A percentile compares a stretch with the other conserved stretches of the same genome.
These are phyloP conservation scores for Acidiella bohemica DNA, from an alignment of 495 filamentous ascomycete species.

Conservation along the genomic window DNA sequence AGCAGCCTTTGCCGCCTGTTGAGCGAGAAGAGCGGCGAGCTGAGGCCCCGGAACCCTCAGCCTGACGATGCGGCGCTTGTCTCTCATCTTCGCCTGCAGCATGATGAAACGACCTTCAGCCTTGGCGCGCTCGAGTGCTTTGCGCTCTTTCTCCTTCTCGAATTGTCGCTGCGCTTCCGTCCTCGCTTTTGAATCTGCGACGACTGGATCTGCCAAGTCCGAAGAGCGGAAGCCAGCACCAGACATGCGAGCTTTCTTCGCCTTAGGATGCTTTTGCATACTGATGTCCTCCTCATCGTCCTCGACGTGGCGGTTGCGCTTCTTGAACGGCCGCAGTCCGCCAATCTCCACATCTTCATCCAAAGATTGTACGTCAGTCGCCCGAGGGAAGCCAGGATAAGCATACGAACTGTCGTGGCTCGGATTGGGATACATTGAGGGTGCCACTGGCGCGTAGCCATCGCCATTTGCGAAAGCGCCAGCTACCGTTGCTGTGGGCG, in stretches of 20 bases:
- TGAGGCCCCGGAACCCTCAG: slow-evolving; percentile 11
- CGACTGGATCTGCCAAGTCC: slow-evolving; percentile 10
- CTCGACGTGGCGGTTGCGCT: slow-evolving; percentile 13
- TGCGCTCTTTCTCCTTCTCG: slow-evolving; percentile 26
- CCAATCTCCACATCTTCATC: slow-evolving; percentile 15
- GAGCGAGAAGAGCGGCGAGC: slow-evolving; percentile 10
- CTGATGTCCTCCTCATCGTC: slow-evolving; percentile 20
- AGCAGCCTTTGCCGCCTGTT: slow-evolving; percentile 13
- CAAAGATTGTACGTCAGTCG: slow-evolving; percentile 11
- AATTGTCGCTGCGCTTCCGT: slow-evolving; percentile 28
- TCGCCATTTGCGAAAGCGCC: slow-evolving; percentile 6
- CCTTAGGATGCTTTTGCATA: slow-evolving; percentile 21
- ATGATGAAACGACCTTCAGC: slow-evolving; percentile 26
- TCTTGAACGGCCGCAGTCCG: slow-evolving; percentile 19
- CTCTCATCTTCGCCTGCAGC: slow-evolving; percentile 25
- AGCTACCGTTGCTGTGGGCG: slow-evolving; percentile 14
- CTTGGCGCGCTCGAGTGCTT: slow-evolving; percentile 29
- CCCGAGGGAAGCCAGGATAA: slow-evolving; percentile 13
- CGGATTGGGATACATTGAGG: slow-evolving; percentile 23
- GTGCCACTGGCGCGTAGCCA: slow-evolving; percentile 15
- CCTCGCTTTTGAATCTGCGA: slow-evolving; percentile 16
- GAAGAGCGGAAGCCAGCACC: slow-evolving; percentile 12
- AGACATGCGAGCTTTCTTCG: slow-evolving; percentile 18
- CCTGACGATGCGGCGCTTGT: slow-evolving; percentile 26
- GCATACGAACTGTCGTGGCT: slow-evolving; percentile 11